These are phyloP conservation scores for Metschnikowia aberdeeniae DNA, from an alignment of 805 yeast species.

Conservation along the genomic window DNA sequence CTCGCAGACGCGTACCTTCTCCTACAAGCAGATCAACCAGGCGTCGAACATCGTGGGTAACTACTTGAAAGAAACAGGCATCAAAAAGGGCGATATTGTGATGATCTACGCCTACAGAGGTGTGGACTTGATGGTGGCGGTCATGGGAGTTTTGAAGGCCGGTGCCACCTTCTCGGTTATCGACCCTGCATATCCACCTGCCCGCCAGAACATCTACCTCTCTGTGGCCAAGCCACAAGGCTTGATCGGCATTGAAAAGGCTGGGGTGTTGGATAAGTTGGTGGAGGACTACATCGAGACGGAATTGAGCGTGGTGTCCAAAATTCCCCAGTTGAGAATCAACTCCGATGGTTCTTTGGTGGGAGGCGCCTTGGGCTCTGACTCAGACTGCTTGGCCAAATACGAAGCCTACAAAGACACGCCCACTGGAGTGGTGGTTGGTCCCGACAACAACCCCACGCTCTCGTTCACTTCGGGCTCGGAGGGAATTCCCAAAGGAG, in stretches of 20 bases:
- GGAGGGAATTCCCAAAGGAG: conserved; percentile 99
- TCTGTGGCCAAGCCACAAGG: conserved; percentile 93
- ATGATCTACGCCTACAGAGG: conserved; percentile 98
- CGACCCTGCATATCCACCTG: conserved; percentile 99
- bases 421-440: conserved; percentile 86
- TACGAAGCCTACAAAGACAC: conserved; percentile 45
- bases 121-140: conserved; percentile 94
- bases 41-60: conserved; percentile 94
- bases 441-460: conserved; percentile 97
- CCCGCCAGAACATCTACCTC: conserved; percentile 89
- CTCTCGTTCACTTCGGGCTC: conserved; percentile 95
- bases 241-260: conserved; percentile 82
- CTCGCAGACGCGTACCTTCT: conserved; percentile 64
- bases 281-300: conserved; percentile 75
- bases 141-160: conserved; percentile 96
- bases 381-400: conserved; percentile 46
- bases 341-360: conserved; percentile 67
- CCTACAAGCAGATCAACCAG: conserved; percentile 83
- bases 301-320: conserved; percentile 68
- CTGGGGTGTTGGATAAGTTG: conserved; percentile 72
- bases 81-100: conserved; percentile 87
- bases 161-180: conserved; percentile 98
- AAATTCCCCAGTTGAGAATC: conserved; percentile 73
- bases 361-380: conserved; percentile 48
- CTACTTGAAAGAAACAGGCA: conserved; percentile 75